Conservation (phyloP, 139 green algal genomes). For the Mesostigma viride region DNA sequence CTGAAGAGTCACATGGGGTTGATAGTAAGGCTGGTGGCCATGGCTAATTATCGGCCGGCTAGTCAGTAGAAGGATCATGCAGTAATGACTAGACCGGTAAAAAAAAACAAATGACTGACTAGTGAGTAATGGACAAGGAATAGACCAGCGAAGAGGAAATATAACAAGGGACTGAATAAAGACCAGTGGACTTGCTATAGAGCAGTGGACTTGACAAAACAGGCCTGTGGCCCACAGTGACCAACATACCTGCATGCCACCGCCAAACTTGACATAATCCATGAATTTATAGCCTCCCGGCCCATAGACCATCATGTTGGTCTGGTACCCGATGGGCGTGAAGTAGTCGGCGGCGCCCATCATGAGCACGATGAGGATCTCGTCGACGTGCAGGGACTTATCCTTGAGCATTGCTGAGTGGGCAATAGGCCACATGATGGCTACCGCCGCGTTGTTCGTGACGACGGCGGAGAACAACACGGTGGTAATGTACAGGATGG, state of each 20-base stretch:
- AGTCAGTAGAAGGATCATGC: too few species aligned
- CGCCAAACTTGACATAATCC: constrained; percentile 45
- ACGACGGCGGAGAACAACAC: constrained; percentile 47
- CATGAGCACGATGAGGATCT: constrained; percentile 31
- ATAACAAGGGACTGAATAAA: too few species aligned
- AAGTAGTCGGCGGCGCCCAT: constrained; percentile 43
- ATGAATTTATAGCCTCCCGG: constrained; percentile 48
- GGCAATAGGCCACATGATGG: constrained; percentile 47
- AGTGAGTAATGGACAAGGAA: too few species aligned
- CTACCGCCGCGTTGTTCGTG: constrained; percentile 51
- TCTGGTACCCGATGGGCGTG: constrained; percentile 60
- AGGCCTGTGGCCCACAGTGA: too few species aligned
- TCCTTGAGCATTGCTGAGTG: not conserved
- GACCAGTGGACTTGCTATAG: too few species aligned
- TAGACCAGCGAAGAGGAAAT: too few species aligned
- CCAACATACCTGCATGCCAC: constrained; percentile 39
- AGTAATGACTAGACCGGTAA: too few species aligned
- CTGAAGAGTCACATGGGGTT: too few species aligned
- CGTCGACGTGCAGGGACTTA: not conserved
- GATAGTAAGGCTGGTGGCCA: too few species aligned
- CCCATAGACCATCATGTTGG: constrained; percentile 61
- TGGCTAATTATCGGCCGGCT: too few species aligned
- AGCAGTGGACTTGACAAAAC: too few species aligned
- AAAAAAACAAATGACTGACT: too few species aligned
- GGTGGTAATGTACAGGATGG: constrained; percentile 48